Base-by-base conservation (phyloP, 2,329 filamentous ascomycete species). In the Penicillium sp. region DNA sequence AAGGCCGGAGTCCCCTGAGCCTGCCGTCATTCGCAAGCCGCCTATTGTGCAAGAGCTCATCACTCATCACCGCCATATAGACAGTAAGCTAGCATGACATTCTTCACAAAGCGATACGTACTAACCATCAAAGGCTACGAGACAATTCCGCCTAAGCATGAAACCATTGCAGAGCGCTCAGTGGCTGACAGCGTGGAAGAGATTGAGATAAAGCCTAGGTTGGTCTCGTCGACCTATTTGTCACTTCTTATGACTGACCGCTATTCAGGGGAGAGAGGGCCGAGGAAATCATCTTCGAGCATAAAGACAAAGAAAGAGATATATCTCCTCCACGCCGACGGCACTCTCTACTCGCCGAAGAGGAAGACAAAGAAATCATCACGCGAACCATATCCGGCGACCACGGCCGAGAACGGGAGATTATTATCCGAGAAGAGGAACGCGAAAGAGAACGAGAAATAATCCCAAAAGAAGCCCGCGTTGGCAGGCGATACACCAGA, bases 11-110 rank as follows among this genome's bases (percentile, higher is more conserved):
- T 71, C 74, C 48, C 74, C 76, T 46, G 85, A 84, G 28, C 81
- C 82, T 61, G n/a, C 45, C 8, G 80, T 88, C 46, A 86, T 94
- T 65, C 82, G 85, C 43, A 86, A 87, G 20, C 91, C 91, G 33
- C 88, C 87, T 0, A 90, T 96, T 64, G 89, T 93, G 72, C 85
- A 93, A 66, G 90, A 96, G 68, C 86, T 96, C 58, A 92, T 95
- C 62, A 95, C 90, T 0, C 90, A 94, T 73, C 93, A 94, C 69
- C 83, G 87, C 57, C 89, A 93, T 67, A 88, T 95, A 64, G 89
- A 96, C 67, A 90, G 96, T 74, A 91, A 89, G 56, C n/a, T 50
- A 20, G 90, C 5, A 9, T 35, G 16, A 16, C 11, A 14, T 24
- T 20, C 5, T 42, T 9, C 21, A 28, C 5, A 16, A 35, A 18